phyloP scores from a whole-genome alignment of 2,329 filamentous ascomycete genomes.

The Ceratocystis cacaofunesta region DNA sequence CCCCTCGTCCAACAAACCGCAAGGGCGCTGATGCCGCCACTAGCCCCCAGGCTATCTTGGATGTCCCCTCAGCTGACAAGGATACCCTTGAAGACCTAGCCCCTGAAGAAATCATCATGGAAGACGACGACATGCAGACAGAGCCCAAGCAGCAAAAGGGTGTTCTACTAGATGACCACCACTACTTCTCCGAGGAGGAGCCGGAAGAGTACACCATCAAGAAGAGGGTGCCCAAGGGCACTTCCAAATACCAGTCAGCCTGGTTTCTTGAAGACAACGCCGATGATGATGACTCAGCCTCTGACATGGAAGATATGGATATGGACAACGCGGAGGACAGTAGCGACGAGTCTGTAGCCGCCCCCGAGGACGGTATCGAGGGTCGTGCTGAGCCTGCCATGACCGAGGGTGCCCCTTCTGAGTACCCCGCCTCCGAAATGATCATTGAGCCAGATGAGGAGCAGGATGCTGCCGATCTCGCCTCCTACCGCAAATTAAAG shows the following conservation, averaged over 20 bases:
- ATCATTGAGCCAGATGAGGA: conserved; percentile 80
- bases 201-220: conserved; percentile 44
- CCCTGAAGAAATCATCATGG: conserved; percentile 71
- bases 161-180: conserved; percentile 87
- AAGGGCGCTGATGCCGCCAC: conserved; percentile 54
- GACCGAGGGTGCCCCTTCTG: conserved; percentile 63
- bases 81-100: conserved; percentile 75
- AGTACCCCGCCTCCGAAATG: conserved; percentile 88
- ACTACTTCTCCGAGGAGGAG: conserved; percentile 91
- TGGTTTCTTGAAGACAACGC: conserved; percentile 80
- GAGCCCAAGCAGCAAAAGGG: conserved; percentile 51
- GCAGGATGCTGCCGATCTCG: conserved; percentile 59
- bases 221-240: conserved; percentile 73
- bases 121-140: conserved; percentile 35
- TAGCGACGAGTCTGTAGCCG: conserved; percentile 43
- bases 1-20: conserved; percentile 45
- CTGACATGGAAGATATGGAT: conserved; percentile 53
- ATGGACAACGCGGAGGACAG: conserved; percentile 40
- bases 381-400: conserved; percentile 49
- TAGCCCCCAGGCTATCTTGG: conserved; percentile 49
- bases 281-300: conserved; percentile 66
- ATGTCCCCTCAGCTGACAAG: conserved; percentile 59
- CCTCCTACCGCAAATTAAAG: conserved; percentile 64
- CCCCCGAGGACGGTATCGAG: conserved; percentile 73
- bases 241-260: conserved; percentile 83